A percentile compares a stretch with the other conserved stretches of the same genome.
Conservation (phyloP, 495 filamentous ascomycete genomes). For the Neurospora sublineolata region DNA sequence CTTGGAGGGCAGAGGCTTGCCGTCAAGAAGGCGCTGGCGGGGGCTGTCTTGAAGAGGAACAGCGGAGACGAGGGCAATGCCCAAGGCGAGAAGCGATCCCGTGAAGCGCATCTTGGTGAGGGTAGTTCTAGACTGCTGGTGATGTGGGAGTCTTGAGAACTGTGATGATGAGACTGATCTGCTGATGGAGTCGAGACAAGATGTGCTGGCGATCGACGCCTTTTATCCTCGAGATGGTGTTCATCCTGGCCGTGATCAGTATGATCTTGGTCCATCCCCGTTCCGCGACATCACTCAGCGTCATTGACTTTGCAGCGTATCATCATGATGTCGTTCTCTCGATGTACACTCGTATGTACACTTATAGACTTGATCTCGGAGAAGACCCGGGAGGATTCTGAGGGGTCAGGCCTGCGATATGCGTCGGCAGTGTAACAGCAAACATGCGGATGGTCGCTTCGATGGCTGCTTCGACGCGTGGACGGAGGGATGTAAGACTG, state of each 20-base stretch:
- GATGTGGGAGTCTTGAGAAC: background rate
- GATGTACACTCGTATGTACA: background rate
- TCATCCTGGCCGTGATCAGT: background rate
- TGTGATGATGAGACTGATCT: background rate
- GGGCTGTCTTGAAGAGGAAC: conserved; percentile 40
- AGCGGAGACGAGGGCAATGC: conserved; percentile 23
- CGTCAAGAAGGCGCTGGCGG: conserved; percentile 37
- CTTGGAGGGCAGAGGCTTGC: conserved; percentile 31
- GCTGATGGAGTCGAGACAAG: background rate
- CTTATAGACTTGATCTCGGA: background rate
- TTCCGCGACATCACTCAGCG: background rate
- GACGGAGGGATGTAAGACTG: background rate
- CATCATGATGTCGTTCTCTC: background rate
- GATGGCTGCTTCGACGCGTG: background rate
- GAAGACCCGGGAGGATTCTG: background rate
- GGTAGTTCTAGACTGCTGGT: background rate
- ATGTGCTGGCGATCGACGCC: background rate
- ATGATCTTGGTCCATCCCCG: background rate
- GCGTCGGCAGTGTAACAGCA: background rate
- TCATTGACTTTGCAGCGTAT: background rate
- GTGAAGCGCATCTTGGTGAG: conserved; percentile 25
- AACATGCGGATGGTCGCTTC: background rate
- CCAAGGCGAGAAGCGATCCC: conserved; percentile 15
- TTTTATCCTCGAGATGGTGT: background rate
- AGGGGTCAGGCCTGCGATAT: background rate